Conservation (phyloP, 2,329 filamentous ascomycete species). For the Metarhizium robertsii region DNA sequence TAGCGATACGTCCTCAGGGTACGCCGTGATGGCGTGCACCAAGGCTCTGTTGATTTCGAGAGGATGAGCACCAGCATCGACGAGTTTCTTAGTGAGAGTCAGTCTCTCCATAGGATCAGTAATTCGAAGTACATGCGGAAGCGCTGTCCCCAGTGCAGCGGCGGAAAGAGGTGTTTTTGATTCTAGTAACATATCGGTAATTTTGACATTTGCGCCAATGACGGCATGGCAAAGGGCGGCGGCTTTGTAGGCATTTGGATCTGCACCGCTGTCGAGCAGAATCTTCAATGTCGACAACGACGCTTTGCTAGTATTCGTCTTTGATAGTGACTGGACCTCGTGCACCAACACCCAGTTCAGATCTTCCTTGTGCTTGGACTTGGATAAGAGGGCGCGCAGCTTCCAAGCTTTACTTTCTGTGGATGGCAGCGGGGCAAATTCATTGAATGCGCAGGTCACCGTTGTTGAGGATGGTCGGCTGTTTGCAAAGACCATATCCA, state of each 20-base stretch:
- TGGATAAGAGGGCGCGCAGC: slow-evolving; percentile 35
- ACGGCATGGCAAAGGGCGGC: slow-evolving; percentile 42
- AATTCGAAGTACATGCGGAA: slow-evolving; percentile 44
- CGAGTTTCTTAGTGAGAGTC: slow-evolving; percentile 38
- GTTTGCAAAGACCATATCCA: slow-evolving; percentile 36
- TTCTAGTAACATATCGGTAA: slow-evolving; percentile 41
- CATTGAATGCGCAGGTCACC: slow-evolving; percentile 32
- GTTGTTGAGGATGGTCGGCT: slow-evolving; percentile 35
- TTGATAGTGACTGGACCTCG: slow-evolving; percentile 38
- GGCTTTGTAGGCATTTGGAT: slow-evolving; percentile 44
- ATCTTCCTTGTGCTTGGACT: slow-evolving; percentile 31
- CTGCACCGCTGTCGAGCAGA: slow-evolving; percentile 41
- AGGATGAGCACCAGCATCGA: slow-evolving; percentile 38
- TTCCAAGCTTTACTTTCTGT: slow-evolving; percentile 39
- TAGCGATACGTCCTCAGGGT: slow-evolving; percentile 39
- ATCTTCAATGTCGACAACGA: slow-evolving; percentile 34
- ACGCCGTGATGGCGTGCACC: slow-evolving; percentile 37
- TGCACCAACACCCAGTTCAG: slow-evolving; percentile 37
- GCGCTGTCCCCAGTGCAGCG: slow-evolving; percentile 35
- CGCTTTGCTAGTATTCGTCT: slow-evolving; percentile 23
- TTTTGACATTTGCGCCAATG: slow-evolving; percentile 30
- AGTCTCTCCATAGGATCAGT: slow-evolving; percentile 41
- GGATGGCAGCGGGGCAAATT: slow-evolving; percentile 32
- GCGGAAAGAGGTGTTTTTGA: slow-evolving; percentile 26
- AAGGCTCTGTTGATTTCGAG: slow-evolving; percentile 42